A percentile compares a stretch with the other conserved stretches of the same genome.
Evolutionary conservation across 306 rosid genomes (phyloP).

Genomic region (Cajanus cajan): DNA sequence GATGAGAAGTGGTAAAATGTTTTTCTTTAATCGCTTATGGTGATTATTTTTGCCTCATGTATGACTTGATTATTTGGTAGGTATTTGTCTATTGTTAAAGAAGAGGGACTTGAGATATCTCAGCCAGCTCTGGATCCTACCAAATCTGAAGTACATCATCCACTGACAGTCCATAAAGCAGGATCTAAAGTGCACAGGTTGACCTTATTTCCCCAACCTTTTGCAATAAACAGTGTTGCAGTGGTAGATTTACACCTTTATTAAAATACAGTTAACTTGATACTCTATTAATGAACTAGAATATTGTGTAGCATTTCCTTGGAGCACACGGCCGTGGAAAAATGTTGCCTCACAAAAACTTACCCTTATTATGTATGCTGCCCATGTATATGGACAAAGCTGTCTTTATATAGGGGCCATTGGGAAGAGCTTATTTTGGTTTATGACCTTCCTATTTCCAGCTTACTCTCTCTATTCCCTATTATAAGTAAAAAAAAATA

Average conservation of each 20-base stretch:
- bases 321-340: not conserved
- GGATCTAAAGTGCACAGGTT: conserved; percentile 89
- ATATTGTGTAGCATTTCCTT: not conserved
- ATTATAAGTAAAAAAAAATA: too few relatives aligned
- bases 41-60: conserved; percentile 7
- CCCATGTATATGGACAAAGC: not conserved
- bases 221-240: conserved; percentile 13
- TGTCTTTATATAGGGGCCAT: not conserved
- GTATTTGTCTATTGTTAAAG: conserved; percentile 72
- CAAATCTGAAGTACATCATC: conserved; percentile 86
- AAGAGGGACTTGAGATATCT: conserved; percentile 92
- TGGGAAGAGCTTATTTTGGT: not conserved
- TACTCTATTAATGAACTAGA: not conserved
- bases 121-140: conserved; percentile 92
- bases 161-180: conserved; percentile 63
- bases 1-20: not conserved
- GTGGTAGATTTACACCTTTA: not conserved
- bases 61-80: conserved; percentile 42
- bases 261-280: not conserved
- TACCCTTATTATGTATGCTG: not conserved
- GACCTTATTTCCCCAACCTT: conserved; percentile 15
- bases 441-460: not conserved
- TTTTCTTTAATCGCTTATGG: not conserved
- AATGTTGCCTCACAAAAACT: not conserved
- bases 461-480: too few relatives aligned